A percentile compares a stretch with the other conserved stretches of the same genome.
phyloP scores from a whole-genome alignment of 1,284 basidiomycete species.

The Boletus mariae region DNA sequence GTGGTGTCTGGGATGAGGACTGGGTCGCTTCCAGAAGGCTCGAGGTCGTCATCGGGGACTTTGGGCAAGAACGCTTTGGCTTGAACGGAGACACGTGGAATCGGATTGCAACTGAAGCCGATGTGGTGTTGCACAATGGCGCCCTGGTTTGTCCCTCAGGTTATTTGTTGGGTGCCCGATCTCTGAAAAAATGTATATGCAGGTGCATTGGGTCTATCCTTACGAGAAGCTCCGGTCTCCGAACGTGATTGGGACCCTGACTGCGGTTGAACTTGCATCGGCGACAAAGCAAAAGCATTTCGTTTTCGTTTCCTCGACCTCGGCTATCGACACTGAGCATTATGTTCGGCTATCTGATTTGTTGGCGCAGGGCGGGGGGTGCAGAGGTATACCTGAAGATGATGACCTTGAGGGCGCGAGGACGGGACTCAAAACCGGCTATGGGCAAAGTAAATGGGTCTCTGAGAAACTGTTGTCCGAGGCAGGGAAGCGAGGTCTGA shows the following conservation, averaged over 20 bases:
- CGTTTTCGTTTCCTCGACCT: slow-evolving; percentile 93
- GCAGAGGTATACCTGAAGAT: slow-evolving; percentile 76
- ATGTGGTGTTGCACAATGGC: slow-evolving; percentile 92
- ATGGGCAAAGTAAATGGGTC: slow-evolving; percentile 99
- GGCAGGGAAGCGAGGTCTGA: slow-evolving; percentile 82
- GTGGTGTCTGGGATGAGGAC: slow-evolving; percentile 90
- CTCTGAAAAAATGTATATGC: background rate
- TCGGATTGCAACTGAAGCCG: slow-evolving; percentile 69
- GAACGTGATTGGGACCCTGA: slow-evolving; percentile 89
- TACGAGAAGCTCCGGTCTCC: slow-evolving; percentile 91
- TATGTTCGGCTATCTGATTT: slow-evolving; percentile 88
- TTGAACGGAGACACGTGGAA: slow-evolving; percentile 67
- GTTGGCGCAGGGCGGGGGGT: slow-evolving; percentile 42
- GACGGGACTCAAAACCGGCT: slow-evolving; percentile 80
- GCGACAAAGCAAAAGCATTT: slow-evolving; percentile 75
- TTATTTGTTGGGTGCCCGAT: background rate
- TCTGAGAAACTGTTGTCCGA: slow-evolving; percentile 93
- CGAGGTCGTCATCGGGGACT: slow-evolving; percentile 87
- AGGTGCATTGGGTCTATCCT: slow-evolving; percentile 99
- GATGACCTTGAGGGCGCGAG: slow-evolving; percentile 92
- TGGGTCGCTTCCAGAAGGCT: slow-evolving; percentile 75
- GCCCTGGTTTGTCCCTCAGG: slow-evolving; percentile 65
- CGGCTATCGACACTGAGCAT: slow-evolving; percentile 87
- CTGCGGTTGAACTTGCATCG: slow-evolving; percentile 78
- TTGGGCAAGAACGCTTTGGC: slow-evolving; percentile 77